Evolutionary conservation across 176 grass and related monocot genomes (phyloP), one percentile per base, ranked within the genome.

Genomic region (Oryza meyeriana): DNA sequence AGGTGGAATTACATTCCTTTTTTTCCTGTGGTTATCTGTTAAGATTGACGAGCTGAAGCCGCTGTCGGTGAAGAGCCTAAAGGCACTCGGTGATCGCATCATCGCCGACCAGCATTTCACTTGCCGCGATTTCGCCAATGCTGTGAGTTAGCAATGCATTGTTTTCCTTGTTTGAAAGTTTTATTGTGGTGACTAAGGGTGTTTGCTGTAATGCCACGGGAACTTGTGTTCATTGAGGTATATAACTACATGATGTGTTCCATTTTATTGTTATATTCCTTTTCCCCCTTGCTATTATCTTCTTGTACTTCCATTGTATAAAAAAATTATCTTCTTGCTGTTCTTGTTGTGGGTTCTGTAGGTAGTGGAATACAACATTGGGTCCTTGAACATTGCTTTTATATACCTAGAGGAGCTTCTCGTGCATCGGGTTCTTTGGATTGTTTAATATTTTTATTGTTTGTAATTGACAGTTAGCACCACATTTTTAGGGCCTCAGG

Each of bases 41-140:
- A 40, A 98, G 95, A 82, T 93, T 65, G 90, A 98, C 52, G 88
- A 91, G 77, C 40, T 69, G 3, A 79, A 61, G 47, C 88, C 92
- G 0, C 28, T 94, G 52, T 89, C 90, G 10, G 92, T 93, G 86
- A 98, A 87, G 79, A 98, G 79, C 75, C 86, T 98, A 64, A 94
- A 98, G 83, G 86, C 92, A 27, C 79, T 98, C 63, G 81, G 87
- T 30, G 95, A 93, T 38, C 86, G 68, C 64, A 59, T 93, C 81
- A 94, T 98, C 18, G 58, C 41, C 9, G 90, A 98, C 28, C 92
- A 94, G 85, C 92, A 98, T 85, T 98, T 98, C 88, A 98, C 90
- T 14, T 88, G 83, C 55, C 75, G 80, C 3, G 92, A 98, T 91
- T 94, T 94, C 24, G 80, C 72, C 27, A 64, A 79, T 41, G 92